A percentile compares a stretch with the other conserved stretches of the same genome.
Evolutionary conservation across 2,329 filamentous ascomycete species (phyloP).

Genomic region (Cadophora gregata): DNA sequence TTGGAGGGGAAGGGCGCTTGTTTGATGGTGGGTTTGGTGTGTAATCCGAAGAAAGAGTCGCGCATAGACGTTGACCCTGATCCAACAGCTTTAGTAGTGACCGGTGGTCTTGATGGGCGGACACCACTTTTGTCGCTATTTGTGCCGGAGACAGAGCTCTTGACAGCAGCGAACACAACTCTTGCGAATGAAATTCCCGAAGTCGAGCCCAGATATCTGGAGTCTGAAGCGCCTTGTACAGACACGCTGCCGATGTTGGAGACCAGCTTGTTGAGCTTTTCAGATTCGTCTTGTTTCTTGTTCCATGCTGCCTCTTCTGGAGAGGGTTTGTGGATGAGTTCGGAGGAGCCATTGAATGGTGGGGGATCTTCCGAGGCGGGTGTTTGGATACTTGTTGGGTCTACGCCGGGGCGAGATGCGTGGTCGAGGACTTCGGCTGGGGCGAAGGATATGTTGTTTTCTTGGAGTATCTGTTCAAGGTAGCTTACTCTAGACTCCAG

Average conservation of each 20-base stretch:
- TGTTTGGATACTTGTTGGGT: slow-evolving; percentile 40
- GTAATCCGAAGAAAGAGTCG: slow-evolving; percentile 96
- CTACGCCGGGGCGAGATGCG: slow-evolving; percentile 51
- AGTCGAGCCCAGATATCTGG: slow-evolving; percentile 81
- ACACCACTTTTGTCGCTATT: slow-evolving; percentile 69
- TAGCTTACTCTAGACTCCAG: slow-evolving; percentile 86
- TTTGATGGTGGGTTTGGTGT: slow-evolving; percentile 86
- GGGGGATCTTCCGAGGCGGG: slow-evolving; percentile 41
- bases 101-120: slow-evolving; percentile 60
- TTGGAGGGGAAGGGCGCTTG: slow-evolving; percentile 83
- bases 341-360: slow-evolving; percentile 26
- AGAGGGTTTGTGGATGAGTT: slow-evolving; percentile 33
- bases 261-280: slow-evolving; percentile 69
- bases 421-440: slow-evolving; percentile 73
- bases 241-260: slow-evolving; percentile 78
- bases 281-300: slow-evolving; percentile 60
- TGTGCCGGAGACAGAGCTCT: slow-evolving; percentile 70
- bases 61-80: slow-evolving; percentile 79
- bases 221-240: slow-evolving; percentile 78
- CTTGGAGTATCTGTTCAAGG: slow-evolving; percentile 76
- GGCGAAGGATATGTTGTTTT: slow-evolving; percentile 74
- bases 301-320: slow-evolving; percentile 41
- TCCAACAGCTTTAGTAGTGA: slow-evolving; percentile 46
- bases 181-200: slow-evolving; percentile 93
- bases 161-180: slow-evolving; percentile 92